Percentiles rank a stretch among this genome's conserved stretches.
phyloP scores from a whole-genome alignment of 257 asterid genomes.

The Ophiorrhiza pumila region DNA sequence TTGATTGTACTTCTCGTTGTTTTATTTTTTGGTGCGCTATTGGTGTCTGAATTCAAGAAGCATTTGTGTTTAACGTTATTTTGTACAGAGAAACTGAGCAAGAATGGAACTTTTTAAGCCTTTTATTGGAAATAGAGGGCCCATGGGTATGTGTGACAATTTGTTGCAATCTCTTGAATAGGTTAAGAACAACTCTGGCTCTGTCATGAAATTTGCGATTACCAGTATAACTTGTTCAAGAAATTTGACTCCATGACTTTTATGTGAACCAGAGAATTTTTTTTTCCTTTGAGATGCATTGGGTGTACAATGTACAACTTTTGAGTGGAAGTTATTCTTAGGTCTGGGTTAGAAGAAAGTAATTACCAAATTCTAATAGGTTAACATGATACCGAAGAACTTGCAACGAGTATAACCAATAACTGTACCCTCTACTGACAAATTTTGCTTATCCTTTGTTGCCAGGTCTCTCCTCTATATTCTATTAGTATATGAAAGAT shows the following conservation, averaged over 20 bases:
- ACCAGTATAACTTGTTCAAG: background rate
- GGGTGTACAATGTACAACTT: too few relatives aligned
- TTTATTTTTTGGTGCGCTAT: too few relatives aligned
- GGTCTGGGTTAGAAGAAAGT: background rate
- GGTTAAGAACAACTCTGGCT: background rate
- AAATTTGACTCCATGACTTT: too few relatives aligned
- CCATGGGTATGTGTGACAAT: background rate
- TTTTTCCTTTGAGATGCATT: too few relatives aligned
- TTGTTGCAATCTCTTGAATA: too few relatives aligned
- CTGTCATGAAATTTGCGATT: background rate
- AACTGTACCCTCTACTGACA: background rate
- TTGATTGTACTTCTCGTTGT: too few relatives aligned
- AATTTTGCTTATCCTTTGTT: too few relatives aligned
- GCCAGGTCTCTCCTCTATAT: background rate
- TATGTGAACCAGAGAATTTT: too few relatives aligned
- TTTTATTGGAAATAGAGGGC: background rate
- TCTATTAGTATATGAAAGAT: too few relatives aligned
- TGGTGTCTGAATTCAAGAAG: too few relatives aligned
- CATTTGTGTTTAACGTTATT: too few relatives aligned
- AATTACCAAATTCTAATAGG: background rate
- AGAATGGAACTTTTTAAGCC: background rate
- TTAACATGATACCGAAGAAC: background rate
- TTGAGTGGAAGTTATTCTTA: background rate
- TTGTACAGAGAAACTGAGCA: too few relatives aligned
- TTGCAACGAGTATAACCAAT: background rate